phyloP scores from a whole-genome alignment of 345 rosid species.

The Salix udensis region DNA sequence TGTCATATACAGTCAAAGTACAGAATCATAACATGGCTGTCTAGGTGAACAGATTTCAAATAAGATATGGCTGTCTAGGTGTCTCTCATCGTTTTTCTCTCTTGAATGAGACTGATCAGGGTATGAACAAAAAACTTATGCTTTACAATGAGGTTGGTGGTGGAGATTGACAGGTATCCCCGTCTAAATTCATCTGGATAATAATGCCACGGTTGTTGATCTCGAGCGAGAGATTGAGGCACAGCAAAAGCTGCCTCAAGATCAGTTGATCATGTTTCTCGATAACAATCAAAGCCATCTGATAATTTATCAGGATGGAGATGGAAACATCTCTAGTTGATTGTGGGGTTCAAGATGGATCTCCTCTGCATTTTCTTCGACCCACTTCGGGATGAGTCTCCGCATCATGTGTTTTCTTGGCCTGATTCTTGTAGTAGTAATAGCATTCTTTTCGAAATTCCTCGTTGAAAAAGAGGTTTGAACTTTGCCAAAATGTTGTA shows the following conservation, averaged over 20 bases:
- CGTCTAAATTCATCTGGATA: constrained; percentile 42
- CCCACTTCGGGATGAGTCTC: constrained; percentile 15
- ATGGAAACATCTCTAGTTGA: constrained; percentile 36
- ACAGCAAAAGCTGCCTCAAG: constrained; percentile 39
- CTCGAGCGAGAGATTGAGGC: constrained; percentile 50
- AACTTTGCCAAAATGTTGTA: too few species aligned
- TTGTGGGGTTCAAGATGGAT: constrained; percentile 50
- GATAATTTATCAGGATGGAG: constrained; percentile 27
- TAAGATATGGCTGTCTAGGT: too few species aligned
- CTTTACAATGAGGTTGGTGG: constrained; percentile 48
- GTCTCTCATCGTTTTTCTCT: too few species aligned
- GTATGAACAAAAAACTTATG: too few species aligned
- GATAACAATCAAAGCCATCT: constrained; percentile 17
- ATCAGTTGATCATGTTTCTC: constrained; percentile 49
- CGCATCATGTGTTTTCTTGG: neutral
- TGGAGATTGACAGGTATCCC: constrained; percentile 70
- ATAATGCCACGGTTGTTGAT: constrained; percentile 47
- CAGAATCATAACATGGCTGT: too few species aligned
- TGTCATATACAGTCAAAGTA: too few species aligned
- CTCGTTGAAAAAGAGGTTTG: too few species aligned
- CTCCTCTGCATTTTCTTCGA: constrained; percentile 61
- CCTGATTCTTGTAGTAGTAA: neutral
- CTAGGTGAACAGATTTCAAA: too few species aligned
- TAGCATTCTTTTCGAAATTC: too few species aligned
- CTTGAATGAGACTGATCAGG: too few species aligned